Base-by-base conservation (phyloP, 805 yeast genomes). In the Zygosaccharomyces gambellarensis region DNA sequence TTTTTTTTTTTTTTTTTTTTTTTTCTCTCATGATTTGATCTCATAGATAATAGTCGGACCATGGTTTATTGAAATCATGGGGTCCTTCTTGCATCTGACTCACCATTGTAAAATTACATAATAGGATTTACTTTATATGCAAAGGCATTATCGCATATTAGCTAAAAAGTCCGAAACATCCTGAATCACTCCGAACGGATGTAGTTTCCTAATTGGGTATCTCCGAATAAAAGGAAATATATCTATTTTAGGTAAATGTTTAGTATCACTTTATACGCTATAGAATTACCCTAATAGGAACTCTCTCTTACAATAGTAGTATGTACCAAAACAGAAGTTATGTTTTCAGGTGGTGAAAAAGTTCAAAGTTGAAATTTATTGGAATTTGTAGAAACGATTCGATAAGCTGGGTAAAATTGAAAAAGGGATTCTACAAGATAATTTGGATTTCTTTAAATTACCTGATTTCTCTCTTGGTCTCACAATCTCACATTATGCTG, bases 401-500 rank as follows among this genome's bases (percentile, higher is more conserved):
- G 22, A 34, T 14, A 14, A 34, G 11, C 17, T 34, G 14, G n/a
- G 10, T 34, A 34, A 34, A 21, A 34, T 14, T 21, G 2, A 34
- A 14, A 34, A 34, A 9, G 38, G 38, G 38, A 14, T 5, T 21
- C 21, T 34, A n/a, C 12, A 14, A 34, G 38, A 17, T 21, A 14
- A 14, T 34, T 17, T 17, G 38, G 9, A 25, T 25, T 25, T 17
- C 17, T 17, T 8, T 25, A 25, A 25, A 25, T 5, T 25, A 25
- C 3, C 28, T 2, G 28, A 17, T 17, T 2, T 17, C 28, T 25
- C 9, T 25, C 3, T 25, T 25, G 28, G 9, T 25, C 28, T 25
- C 9, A 25, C 9, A 21, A n/a, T 8, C 22, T 19, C 21, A n/a
- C 14, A 28, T 14, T 21, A 53, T 57, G 59, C 47, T 55, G 5